Base-by-base conservation (phyloP, 371 early-diverging fungal genomes). In the Saksenaea oblongispora region DNA sequence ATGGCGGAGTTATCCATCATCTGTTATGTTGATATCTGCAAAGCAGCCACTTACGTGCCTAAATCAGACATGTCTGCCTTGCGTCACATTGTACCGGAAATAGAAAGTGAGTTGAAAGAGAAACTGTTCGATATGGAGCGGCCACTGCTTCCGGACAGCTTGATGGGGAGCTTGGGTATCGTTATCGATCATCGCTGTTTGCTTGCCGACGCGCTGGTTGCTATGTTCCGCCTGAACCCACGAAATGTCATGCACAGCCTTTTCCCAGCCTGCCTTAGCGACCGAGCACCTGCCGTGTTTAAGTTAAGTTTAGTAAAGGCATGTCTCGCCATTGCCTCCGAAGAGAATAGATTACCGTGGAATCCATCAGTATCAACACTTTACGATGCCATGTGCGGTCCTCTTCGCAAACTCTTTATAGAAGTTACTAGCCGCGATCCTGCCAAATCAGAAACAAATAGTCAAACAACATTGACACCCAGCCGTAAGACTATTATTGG, bases 21-120 rank as follows among this genome's bases (percentile, higher is more conserved):
- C 18, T 91, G 91, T 67, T 91, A 87, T 56, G 91, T 92, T 3
- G 95, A 95, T 63, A 74, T 95, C 7, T 91, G 90, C 70, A 87
- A 89, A 61, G 93, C 92, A 2, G 84, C 87, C 5, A 89, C 91
- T 0, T 92, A 87, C 66, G 84, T 91, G 1, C 71, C 84, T 26
- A 86, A 84, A 61, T 74, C 76, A 18, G 91, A 91, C 22, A 78
- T 82, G 3, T 85, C 86, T 0, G 85, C 90, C 0, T 72, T 94
- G 51, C 79, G 88, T 34, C 75, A 84, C 24, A 76, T 93, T 34
- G 89, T 91, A 4, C 87, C 90, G 10, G 88, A 89, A 57, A 79
- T 92, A 31, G 94, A 94, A 71, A 82, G 77, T 44, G 93, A 93
- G 60, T 75, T 93, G 26, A 84, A 86, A 76, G 84, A 84, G 24